A percentile compares a stretch with the other conserved stretches of the same genome.
These are phyloP conservation scores for Geranium incanum DNA, from an alignment of 441 rosid genomes.

Conservation along the genomic window DNA sequence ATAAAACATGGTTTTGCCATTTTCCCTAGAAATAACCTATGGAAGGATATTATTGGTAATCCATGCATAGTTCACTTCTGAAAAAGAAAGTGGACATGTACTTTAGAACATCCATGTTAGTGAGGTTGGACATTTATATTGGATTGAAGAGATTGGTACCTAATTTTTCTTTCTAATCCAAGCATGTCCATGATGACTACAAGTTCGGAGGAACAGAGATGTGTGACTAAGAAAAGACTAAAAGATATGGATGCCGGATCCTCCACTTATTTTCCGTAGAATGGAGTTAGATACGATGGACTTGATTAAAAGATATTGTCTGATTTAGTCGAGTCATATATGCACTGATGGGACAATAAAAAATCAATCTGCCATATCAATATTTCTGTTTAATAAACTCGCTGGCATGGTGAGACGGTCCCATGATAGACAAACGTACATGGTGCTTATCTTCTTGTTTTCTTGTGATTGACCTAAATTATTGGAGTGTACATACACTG, in stretches of 20 bases:
- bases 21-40: too few species aligned
- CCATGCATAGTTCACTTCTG: too few species aligned
- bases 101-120: too few species aligned
- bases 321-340: constrained; percentile 7
- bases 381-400: background rate
- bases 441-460: constrained; percentile 7
- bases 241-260: background rate
- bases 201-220: background rate
- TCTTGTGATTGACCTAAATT: constrained; percentile 1
- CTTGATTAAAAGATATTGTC: constrained; percentile 4
- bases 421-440: constrained; percentile 9
- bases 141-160: background rate
- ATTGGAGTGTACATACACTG: constrained; percentile 8
- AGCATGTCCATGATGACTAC: background rate
- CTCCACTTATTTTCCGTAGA: background rate
- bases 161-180: constrained; percentile 1
- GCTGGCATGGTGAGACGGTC: constrained; percentile 6
- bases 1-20: too few species aligned
- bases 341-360: background rate
- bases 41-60: too few species aligned
- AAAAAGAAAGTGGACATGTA: too few species aligned
- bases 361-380: background rate
- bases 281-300: constrained; percentile 1
- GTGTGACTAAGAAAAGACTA: background rate
- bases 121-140: too few species aligned